Evolutionary conservation across 2,329 filamentous ascomycete species (phyloP), one percentile per base, ranked within the genome.

Genomic region (Fusarium sp.): DNA sequence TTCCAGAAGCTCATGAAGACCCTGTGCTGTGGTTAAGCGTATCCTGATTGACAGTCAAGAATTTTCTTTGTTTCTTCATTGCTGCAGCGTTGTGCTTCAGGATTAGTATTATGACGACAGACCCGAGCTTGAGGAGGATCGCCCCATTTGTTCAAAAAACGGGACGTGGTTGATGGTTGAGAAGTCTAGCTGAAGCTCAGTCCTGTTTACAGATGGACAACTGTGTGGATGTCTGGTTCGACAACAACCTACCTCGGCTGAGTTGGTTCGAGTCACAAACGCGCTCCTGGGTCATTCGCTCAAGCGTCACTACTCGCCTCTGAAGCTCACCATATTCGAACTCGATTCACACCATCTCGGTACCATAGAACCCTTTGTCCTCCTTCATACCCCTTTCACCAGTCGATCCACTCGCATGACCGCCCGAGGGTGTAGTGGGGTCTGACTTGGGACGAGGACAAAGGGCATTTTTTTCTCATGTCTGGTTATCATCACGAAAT

Each of bases 1-100:
- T 90, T 94, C 82, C 92, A 97, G 82, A 97, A 97, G 85, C 85
- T 97, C 78, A 91, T 95, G 87, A 97, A 96, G 85, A 88, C 89
- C 62, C 84, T 97, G 60, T 98, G 95, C 88, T 98, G 95, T 82
- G 93, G 93, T 87, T 88, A 84, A 83, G 78, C 64, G 59, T 59
- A 62, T 57, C 56, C 41, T 52, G 32, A 49, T 67, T 44, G 20
- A 50, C 67, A 64, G 71, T 69, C 67, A 71, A 72, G 71, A 74
- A 67, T 77, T 72, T 71, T 74, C 70, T 70, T 71, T 70, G 51
- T 70, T 69, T 70, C 57, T 73, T 56, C 68, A 73, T 68, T 75
- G 74, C 67, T 73, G 72, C 58, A 70, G 70, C 67, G 67, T 70
- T 57, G 62, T 62, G 62, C 67, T 70, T 61, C 54, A 60, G 62